These are phyloP conservation scores for Apiospora kogelbergensis DNA, from an alignment of 2,329 filamentous ascomycete genomes.

Conservation along the genomic window DNA sequence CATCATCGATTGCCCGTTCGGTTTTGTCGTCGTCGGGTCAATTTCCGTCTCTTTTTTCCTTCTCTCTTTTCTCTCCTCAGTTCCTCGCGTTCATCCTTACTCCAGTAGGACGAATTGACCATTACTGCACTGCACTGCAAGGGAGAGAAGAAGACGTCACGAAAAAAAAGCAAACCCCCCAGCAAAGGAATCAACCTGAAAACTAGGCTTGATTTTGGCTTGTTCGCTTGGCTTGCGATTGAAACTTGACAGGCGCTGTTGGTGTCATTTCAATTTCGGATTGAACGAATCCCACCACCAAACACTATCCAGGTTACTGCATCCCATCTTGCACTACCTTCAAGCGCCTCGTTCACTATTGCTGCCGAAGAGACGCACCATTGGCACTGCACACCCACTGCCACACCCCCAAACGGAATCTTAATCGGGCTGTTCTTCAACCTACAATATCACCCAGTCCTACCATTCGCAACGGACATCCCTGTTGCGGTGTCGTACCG, in stretches of 20 bases:
- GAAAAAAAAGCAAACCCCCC: not conserved
- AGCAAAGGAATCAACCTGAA: not conserved
- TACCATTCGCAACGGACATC: not conserved
- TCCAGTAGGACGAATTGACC: constrained; percentile 1
- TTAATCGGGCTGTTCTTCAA: not conserved
- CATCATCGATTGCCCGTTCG: not conserved
- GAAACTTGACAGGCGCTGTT: constrained; percentile 1
- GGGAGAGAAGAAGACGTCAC: not conserved
- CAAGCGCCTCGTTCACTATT: not conserved
- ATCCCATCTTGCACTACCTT: not conserved
- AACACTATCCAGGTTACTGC: not conserved
- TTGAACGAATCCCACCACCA: not conserved
- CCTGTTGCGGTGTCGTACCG: not conserved
- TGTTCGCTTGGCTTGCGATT: not conserved
- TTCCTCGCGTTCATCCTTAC: not conserved
- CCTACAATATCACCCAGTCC: not conserved
- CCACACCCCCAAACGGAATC: not conserved
- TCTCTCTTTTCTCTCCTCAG: not conserved
- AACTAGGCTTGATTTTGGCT: not conserved
- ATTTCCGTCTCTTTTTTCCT: not conserved
- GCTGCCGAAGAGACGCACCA: not conserved
- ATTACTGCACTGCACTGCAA: not conserved
- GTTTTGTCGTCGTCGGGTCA: not conserved
- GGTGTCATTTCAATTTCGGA: constrained; percentile 3
- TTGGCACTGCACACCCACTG: not conserved